Percentiles rank a stretch among this genome's conserved stretches.
phyloP scores from a whole-genome alignment of 2,329 filamentous ascomycete species.

The Botrytis byssoidea region DNA sequence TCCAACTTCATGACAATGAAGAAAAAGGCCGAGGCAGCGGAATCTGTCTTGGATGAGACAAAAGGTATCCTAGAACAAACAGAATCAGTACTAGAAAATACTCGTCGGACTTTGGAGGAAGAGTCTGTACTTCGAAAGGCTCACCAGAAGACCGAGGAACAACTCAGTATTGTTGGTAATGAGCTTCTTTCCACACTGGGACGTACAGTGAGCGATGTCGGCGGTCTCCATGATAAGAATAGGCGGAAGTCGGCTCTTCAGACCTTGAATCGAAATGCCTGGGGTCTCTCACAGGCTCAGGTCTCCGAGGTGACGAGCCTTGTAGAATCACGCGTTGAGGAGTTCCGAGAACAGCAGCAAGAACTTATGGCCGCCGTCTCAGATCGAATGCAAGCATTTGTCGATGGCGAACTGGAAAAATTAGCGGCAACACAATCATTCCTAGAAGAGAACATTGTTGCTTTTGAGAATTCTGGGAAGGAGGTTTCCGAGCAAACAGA shows the following conservation, averaged over 20 bases:
- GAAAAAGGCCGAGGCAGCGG: constrained; percentile 82
- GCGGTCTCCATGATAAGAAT: constrained; percentile 81
- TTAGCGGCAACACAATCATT: constrained; percentile 68
- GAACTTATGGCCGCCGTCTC: constrained; percentile 67
- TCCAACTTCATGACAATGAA: constrained; percentile 85
- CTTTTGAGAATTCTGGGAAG: constrained; percentile 65
- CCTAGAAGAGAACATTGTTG: constrained; percentile 65
- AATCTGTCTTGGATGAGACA: constrained; percentile 70
- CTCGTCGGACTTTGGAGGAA: constrained; percentile 72
- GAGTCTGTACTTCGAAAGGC: constrained; percentile 79
- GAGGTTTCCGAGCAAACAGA: constrained; percentile 67
- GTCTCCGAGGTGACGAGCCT: constrained; percentile 74
- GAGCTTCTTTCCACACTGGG: constrained; percentile 76
- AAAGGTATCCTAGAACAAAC: constrained; percentile 82
- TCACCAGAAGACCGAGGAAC: constrained; percentile 79
- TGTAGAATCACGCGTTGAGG: constrained; percentile 72
- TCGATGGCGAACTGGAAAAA: constrained; percentile 70
- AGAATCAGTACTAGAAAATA: constrained; percentile 76
- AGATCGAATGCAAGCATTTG: constrained; percentile 71
- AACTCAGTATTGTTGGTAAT: constrained; percentile 70
- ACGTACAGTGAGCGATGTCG: constrained; percentile 76
- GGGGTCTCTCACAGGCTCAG: constrained; percentile 72
- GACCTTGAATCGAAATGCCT: constrained; percentile 71
- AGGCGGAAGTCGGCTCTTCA: constrained; percentile 83
- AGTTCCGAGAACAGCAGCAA: constrained; percentile 71